Evolutionary conservation across 805 yeast genomes (phyloP).

Genomic region (Yamadazyma nakazawae): DNA sequence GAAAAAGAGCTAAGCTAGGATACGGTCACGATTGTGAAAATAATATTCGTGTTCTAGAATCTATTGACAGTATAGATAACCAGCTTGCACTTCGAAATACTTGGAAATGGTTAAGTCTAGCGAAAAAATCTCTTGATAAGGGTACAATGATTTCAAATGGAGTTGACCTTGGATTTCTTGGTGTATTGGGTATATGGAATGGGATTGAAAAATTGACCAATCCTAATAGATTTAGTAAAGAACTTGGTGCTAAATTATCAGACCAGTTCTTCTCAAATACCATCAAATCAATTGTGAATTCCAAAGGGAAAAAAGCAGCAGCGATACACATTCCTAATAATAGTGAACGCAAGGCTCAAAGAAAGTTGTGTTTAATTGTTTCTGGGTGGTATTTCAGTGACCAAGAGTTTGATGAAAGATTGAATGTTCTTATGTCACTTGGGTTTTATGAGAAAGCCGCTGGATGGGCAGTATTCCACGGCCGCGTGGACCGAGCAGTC

Average conservation of each 20-base stretch:
- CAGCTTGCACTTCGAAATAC: conserved; percentile 60
- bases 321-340: conserved; percentile 43
- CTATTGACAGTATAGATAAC: conserved; percentile 48
- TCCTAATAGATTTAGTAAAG: conserved; percentile 44
- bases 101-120: conserved; percentile 88
- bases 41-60: conserved; percentile 60
- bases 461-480: conserved; percentile 96
- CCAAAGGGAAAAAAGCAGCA: conserved; percentile 48
- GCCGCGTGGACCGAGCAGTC: conserved; percentile 78
- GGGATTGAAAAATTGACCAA: conserved; percentile 51
- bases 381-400: conserved; percentile 89
- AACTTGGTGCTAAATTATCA: conserved; percentile 17
- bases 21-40: conserved; percentile 66
- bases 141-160: conserved; percentile 67
- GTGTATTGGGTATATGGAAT: conserved; percentile 88
- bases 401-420: conserved; percentile 68
- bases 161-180: conserved; percentile 81
- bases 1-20: conserved; percentile 67
- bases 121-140: conserved; percentile 58
- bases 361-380: conserved; percentile 76
- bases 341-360: conserved; percentile 55
- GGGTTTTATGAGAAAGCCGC: conserved; percentile 87
- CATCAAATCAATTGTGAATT: conserved; percentile 48
- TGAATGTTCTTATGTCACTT: conserved; percentile 49
- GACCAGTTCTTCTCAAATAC: conserved; percentile 47